These are phyloP conservation scores for Angomonas desouzai DNA, from an alignment of 208 protist species.

Conservation along the genomic window DNA sequence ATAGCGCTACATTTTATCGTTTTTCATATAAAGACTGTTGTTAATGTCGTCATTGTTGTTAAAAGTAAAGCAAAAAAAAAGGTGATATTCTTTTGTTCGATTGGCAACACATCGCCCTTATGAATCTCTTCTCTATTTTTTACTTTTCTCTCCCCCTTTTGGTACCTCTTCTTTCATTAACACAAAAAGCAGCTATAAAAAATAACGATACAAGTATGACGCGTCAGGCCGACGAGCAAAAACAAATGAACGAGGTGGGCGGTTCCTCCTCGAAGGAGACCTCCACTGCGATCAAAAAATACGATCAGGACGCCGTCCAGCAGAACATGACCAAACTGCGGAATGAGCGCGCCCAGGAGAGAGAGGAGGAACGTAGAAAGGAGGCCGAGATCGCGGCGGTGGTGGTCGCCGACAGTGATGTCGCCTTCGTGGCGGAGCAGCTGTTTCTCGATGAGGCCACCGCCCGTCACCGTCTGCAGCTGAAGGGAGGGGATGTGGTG, in stretches of 20 bases:
- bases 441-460: slow-evolving; percentile 27
- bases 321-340: slow-evolving; percentile 65
- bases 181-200: slow-evolving; percentile 11
- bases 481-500: slow-evolving; percentile 53
- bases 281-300: slow-evolving; percentile 60
- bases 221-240: slow-evolving; percentile 68
- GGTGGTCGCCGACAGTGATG: slow-evolving; percentile 40
- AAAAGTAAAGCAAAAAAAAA: too few relatives aligned
- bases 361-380: slow-evolving; percentile 45
- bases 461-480: slow-evolving; percentile 46
- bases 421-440: slow-evolving; percentile 39
- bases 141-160: background rate
- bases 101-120: background rate
- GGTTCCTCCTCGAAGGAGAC: slow-evolving; percentile 52
- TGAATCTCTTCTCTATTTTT: background rate
- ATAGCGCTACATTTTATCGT: too few relatives aligned
- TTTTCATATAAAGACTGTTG: too few relatives aligned
- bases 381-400: slow-evolving; percentile 43
- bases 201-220: background rate
- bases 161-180: slow-evolving; percentile 7
- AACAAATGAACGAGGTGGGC: slow-evolving; percentile 68
- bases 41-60: too few relatives aligned
- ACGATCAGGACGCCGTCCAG: slow-evolving; percentile 63
- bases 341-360: slow-evolving; percentile 58
- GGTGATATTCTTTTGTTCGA: too few relatives aligned